A percentile compares a stretch with the other conserved stretches of the same genome.
Evolutionary conservation across 179 eudicot genomes (phyloP).

Genomic region (Silene noctiflora): DNA sequence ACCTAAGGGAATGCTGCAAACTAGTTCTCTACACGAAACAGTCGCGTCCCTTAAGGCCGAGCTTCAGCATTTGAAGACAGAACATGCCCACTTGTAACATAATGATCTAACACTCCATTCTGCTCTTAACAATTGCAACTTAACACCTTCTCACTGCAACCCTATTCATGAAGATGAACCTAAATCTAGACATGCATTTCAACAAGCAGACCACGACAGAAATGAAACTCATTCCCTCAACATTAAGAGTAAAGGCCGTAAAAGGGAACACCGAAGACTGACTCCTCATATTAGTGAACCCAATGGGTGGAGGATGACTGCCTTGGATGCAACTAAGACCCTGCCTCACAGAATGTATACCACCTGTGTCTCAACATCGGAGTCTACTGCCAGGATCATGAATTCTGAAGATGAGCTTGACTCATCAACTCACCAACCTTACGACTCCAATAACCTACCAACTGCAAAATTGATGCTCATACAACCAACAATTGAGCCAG

Average conservation of each 20-base stretch:
- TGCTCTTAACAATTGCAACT: too few relatives aligned
- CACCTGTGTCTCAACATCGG: slow-evolving; percentile 30
- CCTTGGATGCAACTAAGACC: slow-evolving; percentile 8
- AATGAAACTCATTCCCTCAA: slow-evolving; percentile 11
- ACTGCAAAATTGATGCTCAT: slow-evolving; percentile 1
- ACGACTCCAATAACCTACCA: slow-evolving; percentile 9
- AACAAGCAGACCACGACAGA: slow-evolving; percentile 12
- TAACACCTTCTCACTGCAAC: too few relatives aligned
- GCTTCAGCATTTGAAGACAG: slow-evolving; percentile 30
- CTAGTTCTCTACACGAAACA: slow-evolving; percentile 19
- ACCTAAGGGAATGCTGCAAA: too few relatives aligned
- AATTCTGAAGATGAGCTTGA: slow-evolving; percentile 32
- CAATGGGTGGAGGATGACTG: slow-evolving; percentile 11
- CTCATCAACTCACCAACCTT: slow-evolving; percentile 27
- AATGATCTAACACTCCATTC: slow-evolving; percentile 16
- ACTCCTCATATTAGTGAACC: slow-evolving; percentile 9
- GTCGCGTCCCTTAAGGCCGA: slow-evolving; percentile 30
- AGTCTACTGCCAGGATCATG: slow-evolving; percentile 31
- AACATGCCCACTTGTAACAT: slow-evolving; percentile 29
- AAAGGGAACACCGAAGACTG: slow-evolving; percentile 22
- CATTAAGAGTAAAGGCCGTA: slow-evolving; percentile 19
- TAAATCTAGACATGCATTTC: slow-evolving; percentile 5
- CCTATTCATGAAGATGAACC: too few relatives aligned
- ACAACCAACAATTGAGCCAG: slow-evolving; percentile 13
- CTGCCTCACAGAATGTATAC: slow-evolving; percentile 17